Evolutionary conservation across 208 protist species (phyloP).

Genomic region (Leptomonas pyrrhocoris): DNA sequence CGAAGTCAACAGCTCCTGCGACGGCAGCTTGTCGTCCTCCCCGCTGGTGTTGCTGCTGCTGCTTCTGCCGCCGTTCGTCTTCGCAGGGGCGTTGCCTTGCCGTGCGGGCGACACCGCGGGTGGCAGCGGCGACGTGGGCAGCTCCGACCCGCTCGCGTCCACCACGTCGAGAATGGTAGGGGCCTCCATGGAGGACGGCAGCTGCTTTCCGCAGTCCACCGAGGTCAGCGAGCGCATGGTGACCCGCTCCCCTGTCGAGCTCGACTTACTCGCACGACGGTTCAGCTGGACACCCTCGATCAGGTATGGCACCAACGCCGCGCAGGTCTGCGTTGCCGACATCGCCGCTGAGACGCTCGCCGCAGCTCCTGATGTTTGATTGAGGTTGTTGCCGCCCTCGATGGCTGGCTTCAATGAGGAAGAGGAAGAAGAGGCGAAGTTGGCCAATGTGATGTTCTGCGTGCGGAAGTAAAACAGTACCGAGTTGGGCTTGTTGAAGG

Average conservation of each 20-base stretch:
- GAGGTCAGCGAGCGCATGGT: conserved; percentile 19
- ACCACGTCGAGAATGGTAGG: conserved; percentile 33
- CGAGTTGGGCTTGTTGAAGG: conserved; percentile 68
- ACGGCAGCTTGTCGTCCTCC: conserved; percentile 14
- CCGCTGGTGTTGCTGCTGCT: conserved; percentile 18
- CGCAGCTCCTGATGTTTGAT: too few relatives aligned
- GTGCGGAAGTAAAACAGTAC: conserved; percentile 58
- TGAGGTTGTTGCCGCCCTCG: neutral
- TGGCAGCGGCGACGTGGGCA: conserved; percentile 3
- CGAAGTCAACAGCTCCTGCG: neutral
- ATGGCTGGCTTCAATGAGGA: neutral
- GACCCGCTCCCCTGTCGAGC: conserved; percentile 13
- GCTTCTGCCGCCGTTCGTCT: neutral
- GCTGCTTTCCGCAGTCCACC: conserved; percentile 20
- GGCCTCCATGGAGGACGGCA: conserved; percentile 5
- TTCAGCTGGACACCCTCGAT: conserved; percentile 27
- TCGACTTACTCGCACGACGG: conserved; percentile 13
- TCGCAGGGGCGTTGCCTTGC: conserved; percentile 3
- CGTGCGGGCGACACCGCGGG: neutral
- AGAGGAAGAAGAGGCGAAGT: conserved; percentile 32
- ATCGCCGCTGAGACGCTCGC: too few relatives aligned
- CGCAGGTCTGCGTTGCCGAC: conserved; percentile 14
- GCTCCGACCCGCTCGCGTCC: conserved; percentile 4
- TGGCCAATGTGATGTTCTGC: conserved; percentile 75
- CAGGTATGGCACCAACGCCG: conserved; percentile 30